Conservation (phyloP, 2,329 filamentous ascomycete genomes). For the Trichoderma koningiopsis region DNA sequence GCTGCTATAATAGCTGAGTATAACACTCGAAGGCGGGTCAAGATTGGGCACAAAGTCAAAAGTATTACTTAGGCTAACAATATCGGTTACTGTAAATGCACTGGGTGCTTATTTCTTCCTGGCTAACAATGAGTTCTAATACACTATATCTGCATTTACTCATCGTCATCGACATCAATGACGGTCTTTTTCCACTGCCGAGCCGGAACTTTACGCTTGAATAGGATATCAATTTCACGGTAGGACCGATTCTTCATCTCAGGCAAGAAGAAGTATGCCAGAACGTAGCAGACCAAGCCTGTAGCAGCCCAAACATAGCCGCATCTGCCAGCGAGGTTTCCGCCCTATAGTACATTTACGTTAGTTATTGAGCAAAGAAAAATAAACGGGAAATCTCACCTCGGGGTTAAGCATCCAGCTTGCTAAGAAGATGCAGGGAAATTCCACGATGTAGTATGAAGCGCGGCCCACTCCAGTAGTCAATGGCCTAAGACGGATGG, state of each 20-base stretch:
- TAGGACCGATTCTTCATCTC: constrained; percentile 9
- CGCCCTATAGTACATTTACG: not conserved
- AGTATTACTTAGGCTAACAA: not conserved
- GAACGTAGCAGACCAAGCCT: not conserved
- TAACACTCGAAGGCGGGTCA: rapidly evolving
- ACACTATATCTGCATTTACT: not conserved
- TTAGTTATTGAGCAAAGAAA: not conserved
- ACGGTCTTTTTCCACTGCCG: not conserved
- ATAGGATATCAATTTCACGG: constrained; percentile 6
- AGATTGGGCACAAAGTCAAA: not conserved
- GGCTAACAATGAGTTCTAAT: not conserved
- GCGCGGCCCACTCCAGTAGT: constrained; percentile 14
- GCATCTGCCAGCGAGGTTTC: constrained; percentile 8
- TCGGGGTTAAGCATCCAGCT: constrained; percentile 9
- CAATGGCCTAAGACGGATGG: constrained; percentile 10
- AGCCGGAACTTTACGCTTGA: constrained; percentile 7
- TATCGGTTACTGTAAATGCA: not conserved
- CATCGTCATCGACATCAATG: not conserved
- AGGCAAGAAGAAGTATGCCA: constrained; percentile 12
- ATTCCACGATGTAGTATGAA: constrained; percentile 1
- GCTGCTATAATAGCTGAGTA: not conserved
- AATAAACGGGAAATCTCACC: not conserved
- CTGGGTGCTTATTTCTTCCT: not conserved
- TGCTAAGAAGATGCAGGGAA: constrained; percentile 10
- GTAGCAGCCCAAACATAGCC: constrained; percentile 8